Evolutionary conservation across 1,284 basidiomycete genomes (phyloP).

Genomic region (Flammula alnicola): DNA sequence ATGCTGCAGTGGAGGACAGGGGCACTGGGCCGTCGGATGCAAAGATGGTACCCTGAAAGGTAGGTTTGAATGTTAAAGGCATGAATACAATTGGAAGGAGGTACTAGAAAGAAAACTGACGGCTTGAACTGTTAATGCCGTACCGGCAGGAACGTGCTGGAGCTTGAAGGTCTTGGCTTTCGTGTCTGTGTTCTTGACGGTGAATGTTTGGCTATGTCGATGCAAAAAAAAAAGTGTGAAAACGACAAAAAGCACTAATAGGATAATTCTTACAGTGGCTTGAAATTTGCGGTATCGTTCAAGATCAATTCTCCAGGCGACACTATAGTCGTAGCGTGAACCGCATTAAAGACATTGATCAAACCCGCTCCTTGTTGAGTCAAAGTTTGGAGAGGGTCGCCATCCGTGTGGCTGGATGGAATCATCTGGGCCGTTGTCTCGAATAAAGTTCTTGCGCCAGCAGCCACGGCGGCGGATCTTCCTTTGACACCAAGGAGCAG

Average conservation of each 20-base stretch:
- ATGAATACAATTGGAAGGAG: background rate
- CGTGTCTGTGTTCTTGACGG: conserved; percentile 49
- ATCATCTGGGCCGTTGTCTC: conserved; percentile 61
- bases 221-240: conserved; percentile 3
- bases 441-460: conserved; percentile 53
- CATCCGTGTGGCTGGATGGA: conserved; percentile 48
- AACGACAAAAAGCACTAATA: background rate
- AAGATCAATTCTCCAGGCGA: conserved; percentile 64
- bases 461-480: conserved; percentile 42
- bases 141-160: conserved; percentile 55
- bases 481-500: conserved; percentile 63
- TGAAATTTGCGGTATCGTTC: conserved; percentile 72
- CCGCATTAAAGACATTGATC: conserved; percentile 67
- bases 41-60: conserved; percentile 40
- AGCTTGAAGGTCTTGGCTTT: conserved; percentile 47
- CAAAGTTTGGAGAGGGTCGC: conserved; percentile 58
- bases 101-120: conserved; percentile 25
- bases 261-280: conserved; percentile 42
- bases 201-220: conserved; percentile 48
- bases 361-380: conserved; percentile 72
- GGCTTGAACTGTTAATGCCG: conserved; percentile 47
- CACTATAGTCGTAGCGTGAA: conserved; percentile 58
- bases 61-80: background rate
- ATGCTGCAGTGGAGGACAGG: conserved; percentile 45
- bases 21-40: conserved; percentile 54